A percentile compares a stretch with the other conserved stretches of the same genome.
Conservation (phyloP, 148 eudicot species). For the Fagopyrum homotropicum region DNA sequence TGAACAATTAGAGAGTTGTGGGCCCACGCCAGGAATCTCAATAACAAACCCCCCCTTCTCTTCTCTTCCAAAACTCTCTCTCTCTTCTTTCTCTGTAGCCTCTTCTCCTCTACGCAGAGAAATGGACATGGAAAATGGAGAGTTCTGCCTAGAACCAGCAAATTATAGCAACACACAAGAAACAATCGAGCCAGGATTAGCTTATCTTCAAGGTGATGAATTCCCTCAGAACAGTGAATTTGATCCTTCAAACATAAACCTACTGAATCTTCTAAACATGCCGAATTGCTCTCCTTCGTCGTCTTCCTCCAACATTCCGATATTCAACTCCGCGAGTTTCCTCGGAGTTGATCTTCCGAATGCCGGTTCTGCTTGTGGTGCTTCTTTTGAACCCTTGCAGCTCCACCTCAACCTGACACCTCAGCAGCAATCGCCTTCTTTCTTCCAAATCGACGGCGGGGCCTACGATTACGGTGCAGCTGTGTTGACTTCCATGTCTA, state of each 20-base stretch:
- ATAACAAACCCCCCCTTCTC: neutral
- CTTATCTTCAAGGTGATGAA: neutral
- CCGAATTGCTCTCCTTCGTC: neutral
- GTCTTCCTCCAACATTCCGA: neutral
- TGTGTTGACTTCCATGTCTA: neutral
- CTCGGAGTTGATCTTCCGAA: neutral
- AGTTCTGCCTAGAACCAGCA: neutral
- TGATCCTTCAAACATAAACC: neutral
- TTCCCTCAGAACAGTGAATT: neutral
- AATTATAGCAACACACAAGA: neutral
- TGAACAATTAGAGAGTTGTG: neutral
- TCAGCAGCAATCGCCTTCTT: neutral
- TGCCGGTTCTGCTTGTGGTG: neutral
- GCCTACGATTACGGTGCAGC: neutral
- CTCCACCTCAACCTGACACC: neutral
- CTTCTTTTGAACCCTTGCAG: neutral
- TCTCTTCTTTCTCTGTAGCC: neutral
- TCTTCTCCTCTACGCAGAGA: neutral
- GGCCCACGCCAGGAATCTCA: neutral
- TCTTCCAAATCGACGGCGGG: neutral
- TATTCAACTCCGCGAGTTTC: neutral
- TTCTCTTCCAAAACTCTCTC: neutral
- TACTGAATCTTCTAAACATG: neutral
- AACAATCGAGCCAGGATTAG: neutral
- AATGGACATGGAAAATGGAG: neutral